A percentile compares a stretch with the other conserved stretches of the same genome.
These are phyloP conservation scores for Schizophyllum commune DNA, from an alignment of 1,284 basidiomycete genomes.

Conservation along the genomic window DNA sequence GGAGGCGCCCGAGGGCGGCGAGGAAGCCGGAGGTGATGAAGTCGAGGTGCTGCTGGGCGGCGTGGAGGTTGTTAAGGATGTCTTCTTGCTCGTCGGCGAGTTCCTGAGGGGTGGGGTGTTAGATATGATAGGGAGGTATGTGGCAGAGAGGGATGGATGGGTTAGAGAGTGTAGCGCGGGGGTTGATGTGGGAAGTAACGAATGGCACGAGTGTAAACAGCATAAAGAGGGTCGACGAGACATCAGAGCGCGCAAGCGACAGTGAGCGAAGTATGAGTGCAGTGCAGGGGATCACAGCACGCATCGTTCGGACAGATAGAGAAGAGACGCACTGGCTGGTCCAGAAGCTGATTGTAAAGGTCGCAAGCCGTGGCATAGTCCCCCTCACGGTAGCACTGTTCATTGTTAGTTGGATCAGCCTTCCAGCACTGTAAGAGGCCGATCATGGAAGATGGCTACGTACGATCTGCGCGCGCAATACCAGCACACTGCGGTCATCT, in stretches of 20 bases:
- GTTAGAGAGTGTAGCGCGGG: no score
- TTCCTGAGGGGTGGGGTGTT: conserved; percentile 31
- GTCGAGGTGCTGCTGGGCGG: conserved; percentile 72
- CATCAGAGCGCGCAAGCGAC: no score
- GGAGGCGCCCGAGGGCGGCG: conserved; percentile 51
- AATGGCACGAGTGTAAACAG: no score
- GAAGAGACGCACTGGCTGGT: conserved; percentile 52
- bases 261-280: no score
- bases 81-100: conserved; percentile 82
- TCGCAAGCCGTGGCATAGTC: conserved; percentile 65
- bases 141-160: conserved; percentile 2
- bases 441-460: conserved; percentile 20
- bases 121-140: conserved; percentile 5
- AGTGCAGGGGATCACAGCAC: no score
- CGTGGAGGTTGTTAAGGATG: conserved; percentile 74
- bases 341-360: conserved; percentile 72
- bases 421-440: no score
- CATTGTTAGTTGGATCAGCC: conserved; percentile 4
- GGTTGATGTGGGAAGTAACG: no score
- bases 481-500: conserved; percentile 52
- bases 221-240: no score
- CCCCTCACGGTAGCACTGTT: conserved; percentile 72
- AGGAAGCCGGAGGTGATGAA: conserved; percentile 71
- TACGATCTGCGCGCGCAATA: conserved; percentile 80
- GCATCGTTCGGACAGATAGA: no score